Conservation (phyloP, 1,284 basidiomycete genomes). For the Irpex sp. region DNA sequence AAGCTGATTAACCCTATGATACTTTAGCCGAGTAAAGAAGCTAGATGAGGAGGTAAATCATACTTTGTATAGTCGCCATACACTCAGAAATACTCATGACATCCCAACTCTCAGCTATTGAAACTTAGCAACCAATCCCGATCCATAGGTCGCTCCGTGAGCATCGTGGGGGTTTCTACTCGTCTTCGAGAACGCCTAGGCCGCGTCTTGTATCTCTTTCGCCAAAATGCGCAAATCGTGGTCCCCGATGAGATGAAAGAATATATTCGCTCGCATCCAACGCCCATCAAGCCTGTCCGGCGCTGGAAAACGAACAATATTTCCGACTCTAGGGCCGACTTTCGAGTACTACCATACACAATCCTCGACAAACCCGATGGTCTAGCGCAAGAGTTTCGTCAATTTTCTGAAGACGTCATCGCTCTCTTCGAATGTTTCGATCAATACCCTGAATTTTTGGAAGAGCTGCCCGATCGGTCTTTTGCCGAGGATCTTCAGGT, state of each 20-base stretch:
- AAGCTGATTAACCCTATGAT: background rate
- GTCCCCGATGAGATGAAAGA: slow-evolving; percentile 16
- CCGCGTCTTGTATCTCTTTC: slow-evolving; percentile 59
- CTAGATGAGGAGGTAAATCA: slow-evolving; percentile 55
- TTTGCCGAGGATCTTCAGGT: slow-evolving; percentile 57
- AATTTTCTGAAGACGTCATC: slow-evolving; percentile 51
- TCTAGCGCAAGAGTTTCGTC: slow-evolving; percentile 37
- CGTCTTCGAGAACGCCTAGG: slow-evolving; percentile 59
- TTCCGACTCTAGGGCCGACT: too few relatives aligned
- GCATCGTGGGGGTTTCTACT: slow-evolving; percentile 63
- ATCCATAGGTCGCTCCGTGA: slow-evolving; percentile 65
- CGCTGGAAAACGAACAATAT: slow-evolving; percentile 26
- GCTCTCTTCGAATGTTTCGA: slow-evolving; percentile 62
- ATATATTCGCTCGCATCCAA: slow-evolving; percentile 34
- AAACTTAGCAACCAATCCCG: slow-evolving; percentile 67
- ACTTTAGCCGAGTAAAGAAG: slow-evolving; percentile 19
- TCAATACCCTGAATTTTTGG: slow-evolving; percentile 68
- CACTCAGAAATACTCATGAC: background rate
- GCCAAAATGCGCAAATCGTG: slow-evolving; percentile 52
- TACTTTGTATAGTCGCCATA: slow-evolving; percentile 2
- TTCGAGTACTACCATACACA: background rate
- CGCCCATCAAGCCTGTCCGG: slow-evolving; percentile 38
- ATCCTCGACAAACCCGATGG: background rate
- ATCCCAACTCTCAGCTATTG: slow-evolving; percentile 38
- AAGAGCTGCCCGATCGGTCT: slow-evolving; percentile 57